Base-by-base conservation (phyloP, 2,329 filamentous ascomycete species). In the Epichloe baconii region DNA sequence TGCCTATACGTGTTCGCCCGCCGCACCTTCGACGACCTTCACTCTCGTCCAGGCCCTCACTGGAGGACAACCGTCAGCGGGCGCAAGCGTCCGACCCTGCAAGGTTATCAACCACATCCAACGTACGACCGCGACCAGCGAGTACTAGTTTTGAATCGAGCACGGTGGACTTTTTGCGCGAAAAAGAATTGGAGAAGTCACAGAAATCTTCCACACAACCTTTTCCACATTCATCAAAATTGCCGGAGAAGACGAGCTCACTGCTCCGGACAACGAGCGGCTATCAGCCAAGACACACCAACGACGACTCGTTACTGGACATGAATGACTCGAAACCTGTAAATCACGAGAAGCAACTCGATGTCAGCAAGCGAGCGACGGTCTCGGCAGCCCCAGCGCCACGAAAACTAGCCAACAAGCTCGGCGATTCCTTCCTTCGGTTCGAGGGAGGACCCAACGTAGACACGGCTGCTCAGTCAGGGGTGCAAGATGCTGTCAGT, bases 381-480 rank as follows among this genome's bases (percentile, higher is more conserved):
- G 68, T 95, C 1, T 76, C 85, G 50, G 82, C 84, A 0, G 68
- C 88, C 17, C 81, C 85, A 6, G 82, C 81, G 40, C 86, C 85
- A 26, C 95, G 93, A 66, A 87, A 95, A 38, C 73, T 96, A n/a
- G 84, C 83, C 5, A 87, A 89, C 23, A 88, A 85, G 58, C 96
- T 97, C 64, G 88, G 90, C 0, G 90, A 96, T 60, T 90, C 91
- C 3, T 96, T 97, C 70, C 88, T 91, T 62, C 79, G 86, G 5
- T 97, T 97, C 58, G 93, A 98, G 65, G 75, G 72, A 21, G 77
- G 72, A 14, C 19, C 21, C 15, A 10, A 23, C 19, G 6, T 14
- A 14, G 21, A 17, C 3, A 23, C 21, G 7, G 7, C 8, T 14
- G 19, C 36, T 3, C 19, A n/a, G 14, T 17, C 45, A 1, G 21